A percentile compares a stretch with the other conserved stretches of the same genome.
Evolutionary conservation across 2,329 filamentous ascomycete species (phyloP).

Genomic region (Neobulgaria alba): DNA sequence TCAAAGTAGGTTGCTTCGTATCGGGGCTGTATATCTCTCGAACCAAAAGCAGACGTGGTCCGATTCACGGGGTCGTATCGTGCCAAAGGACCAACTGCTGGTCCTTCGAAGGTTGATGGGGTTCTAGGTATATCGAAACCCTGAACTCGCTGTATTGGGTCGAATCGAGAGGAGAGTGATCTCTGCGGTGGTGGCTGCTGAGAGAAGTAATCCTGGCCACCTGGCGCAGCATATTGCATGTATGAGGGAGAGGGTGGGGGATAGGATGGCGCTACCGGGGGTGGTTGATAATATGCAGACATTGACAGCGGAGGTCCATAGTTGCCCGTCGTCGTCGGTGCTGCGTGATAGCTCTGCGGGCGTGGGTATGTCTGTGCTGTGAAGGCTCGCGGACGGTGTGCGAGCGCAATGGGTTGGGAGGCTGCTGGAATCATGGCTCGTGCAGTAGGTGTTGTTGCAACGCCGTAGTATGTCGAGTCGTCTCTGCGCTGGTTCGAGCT

Average conservation of each 20-base stretch:
- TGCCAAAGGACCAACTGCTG: not conserved
- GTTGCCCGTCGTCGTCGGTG: constrained; percentile 7
- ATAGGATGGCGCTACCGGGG: constrained; percentile 10
- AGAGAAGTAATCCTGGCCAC: constrained; percentile 8
- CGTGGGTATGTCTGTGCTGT: constrained; percentile 18
- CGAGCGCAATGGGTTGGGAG: constrained; percentile 13
- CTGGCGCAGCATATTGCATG: constrained; percentile 10
- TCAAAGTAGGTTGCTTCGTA: constrained; percentile 14
- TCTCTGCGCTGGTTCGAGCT: constrained; percentile 7
- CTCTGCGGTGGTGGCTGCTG: constrained; percentile 15
- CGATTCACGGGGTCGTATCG: constrained; percentile 8
- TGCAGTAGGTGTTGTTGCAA: constrained; percentile 5
- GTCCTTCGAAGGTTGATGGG: not conserved
- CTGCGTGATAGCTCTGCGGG: constrained; percentile 18
- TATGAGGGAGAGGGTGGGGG: constrained; percentile 16
- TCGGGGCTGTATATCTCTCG: constrained; percentile 7
- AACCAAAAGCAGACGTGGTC: constrained; percentile 15
- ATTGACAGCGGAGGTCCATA: constrained; percentile 20
- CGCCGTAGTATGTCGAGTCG: constrained; percentile 22
- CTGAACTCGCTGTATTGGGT: constrained; percentile 12
- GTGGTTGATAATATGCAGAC: constrained; percentile 18
- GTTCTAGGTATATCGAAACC: constrained; percentile 7
- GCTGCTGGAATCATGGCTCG: constrained; percentile 11
- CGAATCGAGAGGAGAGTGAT: constrained; percentile 20
- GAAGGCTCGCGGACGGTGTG: constrained; percentile 18